Evolutionary conservation across 2,329 filamentous ascomycete species (phyloP), one percentile per base, ranked within the genome.

Genomic region (Claviceps lovelessii): DNA sequence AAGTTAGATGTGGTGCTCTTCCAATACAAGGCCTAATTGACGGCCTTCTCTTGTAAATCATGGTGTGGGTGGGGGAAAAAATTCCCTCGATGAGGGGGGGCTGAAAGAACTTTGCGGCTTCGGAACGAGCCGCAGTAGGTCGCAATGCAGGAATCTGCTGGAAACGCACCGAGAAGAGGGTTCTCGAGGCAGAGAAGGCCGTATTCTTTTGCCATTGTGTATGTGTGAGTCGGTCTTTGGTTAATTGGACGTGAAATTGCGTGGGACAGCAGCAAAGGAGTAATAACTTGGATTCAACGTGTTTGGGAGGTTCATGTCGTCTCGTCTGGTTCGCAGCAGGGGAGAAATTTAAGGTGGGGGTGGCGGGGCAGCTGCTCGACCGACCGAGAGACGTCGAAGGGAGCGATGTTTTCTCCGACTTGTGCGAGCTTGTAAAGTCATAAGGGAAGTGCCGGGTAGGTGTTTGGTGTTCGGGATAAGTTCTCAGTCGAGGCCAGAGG

Each of bases 161-260:
- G 13, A 23, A 23, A 73, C 79, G 63, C 75, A 90, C 87, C 91
- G 65, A 98, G 86, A 65, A 98, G 84, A 71, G 93, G 93, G 74
- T 98, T 98, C 85, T 96, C 93, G 66, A 98, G 76, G 73, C 86
- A 93, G 67, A 97, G 80, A 66, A 98, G 86, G 72, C 88, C 79
- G 76, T 86, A 97, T 73, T 90, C 85, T 74, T 90, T 86, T 64
- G 72, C 78, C 88, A 95, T 95, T 39, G 52, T 49, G 44, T 31
- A 33, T 42, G 45, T 48, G 28, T 48, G 35, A 23, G 11, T 5
- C 13, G 17, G 17, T 28, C 2, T 41, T 9, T 33, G 46, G 28
- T 47, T 29, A 10, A 23, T 6, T n/a, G 11, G 37, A 33, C 6
- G 19, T 33, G 15, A 11, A 11, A 28, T 5, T 5, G 33, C 19